Evolutionary conservation across 306 rosid species (phyloP).

Genomic region (Vigna radiata): DNA sequence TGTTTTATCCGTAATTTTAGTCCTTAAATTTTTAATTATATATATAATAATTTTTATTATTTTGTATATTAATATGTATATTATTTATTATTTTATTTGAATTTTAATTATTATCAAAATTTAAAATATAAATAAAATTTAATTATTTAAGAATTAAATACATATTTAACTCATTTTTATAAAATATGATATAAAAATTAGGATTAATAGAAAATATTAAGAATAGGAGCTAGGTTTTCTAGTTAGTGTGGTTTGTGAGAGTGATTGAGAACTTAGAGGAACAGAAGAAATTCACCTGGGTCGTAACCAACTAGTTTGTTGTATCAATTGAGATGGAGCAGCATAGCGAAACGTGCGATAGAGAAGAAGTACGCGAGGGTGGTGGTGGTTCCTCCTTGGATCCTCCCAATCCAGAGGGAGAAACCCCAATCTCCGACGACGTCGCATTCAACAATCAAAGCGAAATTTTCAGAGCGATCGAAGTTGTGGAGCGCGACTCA

Average conservation of each 20-base stretch:
- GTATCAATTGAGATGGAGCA: neutral
- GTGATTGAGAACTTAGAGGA: neutral
- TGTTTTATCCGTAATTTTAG: too few species aligned
- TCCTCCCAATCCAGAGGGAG: neutral
- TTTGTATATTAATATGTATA: too few species aligned
- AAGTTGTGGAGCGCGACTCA: slow-evolving; percentile 82
- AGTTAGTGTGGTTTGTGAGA: neutral
- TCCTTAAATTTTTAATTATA: too few species aligned
- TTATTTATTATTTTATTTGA: too few species aligned
- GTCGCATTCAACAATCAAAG: slow-evolving; percentile 46
- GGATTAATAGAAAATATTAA: too few species aligned
- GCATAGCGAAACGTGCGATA: neutral
- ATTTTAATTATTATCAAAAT: too few species aligned
- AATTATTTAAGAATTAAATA: too few species aligned
- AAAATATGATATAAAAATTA: too few species aligned
- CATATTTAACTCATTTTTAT: too few species aligned
- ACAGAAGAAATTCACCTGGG: neutral
- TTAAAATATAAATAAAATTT: too few species aligned
- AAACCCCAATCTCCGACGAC: slow-evolving; percentile 46
- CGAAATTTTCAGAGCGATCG: slow-evolving; percentile 66
- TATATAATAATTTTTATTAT: too few species aligned
- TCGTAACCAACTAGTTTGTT: neutral
- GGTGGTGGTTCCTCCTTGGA: neutral
- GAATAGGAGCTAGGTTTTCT: too few species aligned
- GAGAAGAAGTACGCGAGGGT: neutral